Base-by-base conservation (phyloP, 768 basidiomycete genomes). In the Tylopilus sp. region DNA sequence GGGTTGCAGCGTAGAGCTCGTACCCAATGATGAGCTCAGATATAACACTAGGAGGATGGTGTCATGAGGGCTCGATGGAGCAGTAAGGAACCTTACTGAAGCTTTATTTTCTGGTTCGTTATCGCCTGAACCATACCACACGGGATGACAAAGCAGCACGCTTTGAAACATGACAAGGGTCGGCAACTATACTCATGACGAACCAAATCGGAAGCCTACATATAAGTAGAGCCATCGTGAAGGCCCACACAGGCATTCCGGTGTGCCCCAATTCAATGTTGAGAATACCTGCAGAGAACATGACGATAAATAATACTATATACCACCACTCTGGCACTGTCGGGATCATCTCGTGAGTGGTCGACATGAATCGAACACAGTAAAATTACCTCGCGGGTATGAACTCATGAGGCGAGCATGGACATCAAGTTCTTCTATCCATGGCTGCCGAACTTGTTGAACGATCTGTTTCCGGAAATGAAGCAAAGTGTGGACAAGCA, bases 311-410 rank as follows among this genome's bases (percentile, higher is more conserved):
- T 45, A 93, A 75, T 39, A 75, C 61, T 9, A 73, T 64, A 65
- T 91, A 93, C 91, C 91, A 93, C 88, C 87, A 91, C 52, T 91
- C 79, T 1, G 91, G 91, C 13, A 92, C 85, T 67, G 18, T 35
- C 5, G 12, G 13, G 6, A 35, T 36, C 5, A 36, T 15, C 2
- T n/a, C 7, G 26, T 28, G 26, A 28, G 26, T 10, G 26, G 36
- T 8, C n/a, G 18, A 15, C 6, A 6, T 7, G 26, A 28, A 28
- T 6, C 26, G 26, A 28, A 28, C 26, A 28, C 26, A 7, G 26
- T 28, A 7, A 47, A 8, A 6, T 36, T 56, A 70, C 69, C 67
- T 55, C 62, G 86, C 1, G 72, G 75, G 63, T 94, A 94, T 43
- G 71, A 69, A 13, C 78, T 73, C 91, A 93, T 93, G 35, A 93